phyloP scores from a whole-genome alignment of 768 basidiomycete species.

The Chlorophyllum brunneum region DNA sequence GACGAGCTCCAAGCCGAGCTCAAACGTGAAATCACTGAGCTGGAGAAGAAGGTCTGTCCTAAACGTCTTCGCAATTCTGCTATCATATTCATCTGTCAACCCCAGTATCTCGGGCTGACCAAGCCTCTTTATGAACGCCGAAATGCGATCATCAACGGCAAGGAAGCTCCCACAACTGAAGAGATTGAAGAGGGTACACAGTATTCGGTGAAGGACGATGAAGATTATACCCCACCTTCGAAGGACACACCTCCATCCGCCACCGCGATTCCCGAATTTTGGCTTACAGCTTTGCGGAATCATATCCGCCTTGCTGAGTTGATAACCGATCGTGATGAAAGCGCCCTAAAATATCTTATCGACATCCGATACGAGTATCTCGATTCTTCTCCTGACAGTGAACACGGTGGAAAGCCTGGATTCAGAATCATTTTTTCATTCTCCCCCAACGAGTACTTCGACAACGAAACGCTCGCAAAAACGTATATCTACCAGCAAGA shows the following conservation, averaged over 20 bases:
- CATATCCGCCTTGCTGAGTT: slow-evolving; percentile 82
- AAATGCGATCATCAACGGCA: slow-evolving; percentile 76
- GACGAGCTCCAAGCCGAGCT: slow-evolving; percentile 89
- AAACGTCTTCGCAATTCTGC: background rate
- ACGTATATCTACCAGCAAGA: slow-evolving; percentile 92
- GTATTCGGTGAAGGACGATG: slow-evolving; percentile 71
- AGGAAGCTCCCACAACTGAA: slow-evolving; percentile 65
- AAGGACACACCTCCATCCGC: slow-evolving; percentile 42
- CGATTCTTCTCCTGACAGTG: slow-evolving; percentile 35
- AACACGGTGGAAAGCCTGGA: slow-evolving; percentile 70
- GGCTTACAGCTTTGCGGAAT: slow-evolving; percentile 94
- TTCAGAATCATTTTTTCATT: slow-evolving; percentile 91
- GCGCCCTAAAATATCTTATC: slow-evolving; percentile 75
- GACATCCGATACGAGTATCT: slow-evolving; percentile 84
- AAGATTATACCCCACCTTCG: slow-evolving; percentile 44
- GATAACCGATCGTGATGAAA: slow-evolving; percentile 91
- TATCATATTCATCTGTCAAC: slow-evolving; percentile 12
- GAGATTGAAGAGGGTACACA: slow-evolving; percentile 82
- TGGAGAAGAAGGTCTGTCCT: slow-evolving; percentile 88
- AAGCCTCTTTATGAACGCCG: slow-evolving; percentile 87
- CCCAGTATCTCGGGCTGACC: slow-evolving; percentile 70
- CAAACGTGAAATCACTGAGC: slow-evolving; percentile 90
- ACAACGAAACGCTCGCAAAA: slow-evolving; percentile 81
- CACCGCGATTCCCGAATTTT: slow-evolving; percentile 86
- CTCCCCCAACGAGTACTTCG: slow-evolving; percentile 80